A percentile compares a stretch with the other conserved stretches of the same genome.
phyloP scores from a whole-genome alignment of 768 basidiomycete species.

The Daedalea quercina region DNA sequence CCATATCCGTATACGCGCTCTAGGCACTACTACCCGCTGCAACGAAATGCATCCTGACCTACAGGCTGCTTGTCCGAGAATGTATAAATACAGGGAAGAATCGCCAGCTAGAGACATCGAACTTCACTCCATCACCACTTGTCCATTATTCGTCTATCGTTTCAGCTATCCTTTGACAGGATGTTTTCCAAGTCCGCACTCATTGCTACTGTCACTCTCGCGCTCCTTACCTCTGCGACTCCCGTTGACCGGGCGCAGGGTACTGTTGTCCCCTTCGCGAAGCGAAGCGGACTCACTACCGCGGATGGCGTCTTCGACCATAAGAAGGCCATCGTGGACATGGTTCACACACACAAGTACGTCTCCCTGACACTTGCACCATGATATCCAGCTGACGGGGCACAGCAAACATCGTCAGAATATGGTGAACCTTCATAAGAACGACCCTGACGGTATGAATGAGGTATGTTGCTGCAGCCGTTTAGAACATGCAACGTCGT shows the following conservation, averaged over 20 bases:
- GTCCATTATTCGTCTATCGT: neutral
- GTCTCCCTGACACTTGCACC: neutral
- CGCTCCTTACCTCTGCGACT: conserved; percentile 4
- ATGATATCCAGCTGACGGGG: neutral
- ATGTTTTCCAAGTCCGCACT: conserved; percentile 19
- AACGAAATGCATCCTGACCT: too few relatives aligned
- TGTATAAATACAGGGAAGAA: too few relatives aligned
- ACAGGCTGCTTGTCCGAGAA: too few relatives aligned
- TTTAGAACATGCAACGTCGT: too few relatives aligned
- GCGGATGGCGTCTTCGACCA: conserved; percentile 12
- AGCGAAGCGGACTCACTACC: conserved; percentile 8
- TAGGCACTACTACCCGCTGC: too few relatives aligned
- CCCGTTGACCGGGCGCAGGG: conserved; percentile 5
- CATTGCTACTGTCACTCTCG: conserved; percentile 11
- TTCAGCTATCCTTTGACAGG: neutral
- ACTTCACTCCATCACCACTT: neutral
- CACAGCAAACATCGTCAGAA: conserved; percentile 16
- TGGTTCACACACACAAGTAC: conserved; percentile 12
- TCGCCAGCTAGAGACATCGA: neutral
- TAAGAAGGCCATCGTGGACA: conserved; percentile 6
- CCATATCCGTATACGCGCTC: too few relatives aligned
- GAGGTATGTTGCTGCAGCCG: neutral
- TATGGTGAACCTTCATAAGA: conserved; percentile 9
- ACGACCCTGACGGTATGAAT: neutral
- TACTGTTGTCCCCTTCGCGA: conserved; percentile 5